A percentile compares a stretch with the other conserved stretches of the same genome.
phyloP scores from a whole-genome alignment of 129 eudicot genomes.

The Dittrichia graveolens region DNA sequence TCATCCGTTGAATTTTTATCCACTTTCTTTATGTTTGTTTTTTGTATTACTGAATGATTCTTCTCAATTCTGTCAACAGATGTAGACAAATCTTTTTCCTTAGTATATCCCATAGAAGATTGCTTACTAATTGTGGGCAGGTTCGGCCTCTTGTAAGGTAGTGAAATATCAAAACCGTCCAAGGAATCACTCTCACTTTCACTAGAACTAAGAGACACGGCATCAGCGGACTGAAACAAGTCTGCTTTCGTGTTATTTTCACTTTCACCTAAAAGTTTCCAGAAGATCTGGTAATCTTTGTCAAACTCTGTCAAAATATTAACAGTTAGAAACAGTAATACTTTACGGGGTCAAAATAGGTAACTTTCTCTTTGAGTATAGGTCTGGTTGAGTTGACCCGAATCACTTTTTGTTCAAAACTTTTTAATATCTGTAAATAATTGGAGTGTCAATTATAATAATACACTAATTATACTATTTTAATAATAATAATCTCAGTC shows the following conservation, averaged over 20 bases:
- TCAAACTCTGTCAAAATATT: constrained; percentile 10
- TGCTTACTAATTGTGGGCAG: not conserved
- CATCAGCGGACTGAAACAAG: constrained; percentile 8
- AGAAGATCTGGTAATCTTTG: constrained; percentile 11
- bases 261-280: not conserved
- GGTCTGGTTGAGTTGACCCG: not conserved
- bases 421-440: not conserved
- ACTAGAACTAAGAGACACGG: constrained; percentile 1
- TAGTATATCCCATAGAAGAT: not conserved
- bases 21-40: not conserved
- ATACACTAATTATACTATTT: too few relatives aligned
- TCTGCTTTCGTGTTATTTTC: constrained; percentile 1
- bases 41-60: not conserved
- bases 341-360: too few relatives aligned
- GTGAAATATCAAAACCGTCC: not conserved
- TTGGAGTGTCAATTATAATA: too few relatives aligned
- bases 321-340: not conserved
- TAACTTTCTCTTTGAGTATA: not conserved
- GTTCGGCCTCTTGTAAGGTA: not conserved
- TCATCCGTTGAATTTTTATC: not conserved
- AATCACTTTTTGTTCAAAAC: too few relatives aligned
- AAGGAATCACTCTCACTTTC: constrained; percentile 28
- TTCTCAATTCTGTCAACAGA: constrained; percentile 7
- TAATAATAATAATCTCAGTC: too few relatives aligned
- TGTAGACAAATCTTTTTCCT: constrained; percentile 11